These are phyloP conservation scores for Populus deltoides DNA, from an alignment of 345 rosid species.

Conservation along the genomic window DNA sequence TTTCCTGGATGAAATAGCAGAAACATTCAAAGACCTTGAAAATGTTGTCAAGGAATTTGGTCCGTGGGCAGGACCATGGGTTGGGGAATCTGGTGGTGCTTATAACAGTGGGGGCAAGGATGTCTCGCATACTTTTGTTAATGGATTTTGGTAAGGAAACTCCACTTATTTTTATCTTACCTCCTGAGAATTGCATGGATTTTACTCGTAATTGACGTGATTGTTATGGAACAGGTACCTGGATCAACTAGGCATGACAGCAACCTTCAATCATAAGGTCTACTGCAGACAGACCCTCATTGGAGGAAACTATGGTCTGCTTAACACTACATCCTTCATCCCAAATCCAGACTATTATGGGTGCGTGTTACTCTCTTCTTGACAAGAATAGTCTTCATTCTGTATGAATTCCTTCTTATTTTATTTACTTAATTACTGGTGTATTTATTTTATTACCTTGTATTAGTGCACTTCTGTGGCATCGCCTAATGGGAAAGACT, in stretches of 20 bases:
- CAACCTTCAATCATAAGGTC: slow-evolving; percentile 55
- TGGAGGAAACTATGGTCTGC: slow-evolving; percentile 68
- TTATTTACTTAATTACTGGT: neutral
- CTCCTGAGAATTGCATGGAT: neutral
- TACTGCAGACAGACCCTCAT: slow-evolving; percentile 63
- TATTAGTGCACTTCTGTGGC: slow-evolving; percentile 55
- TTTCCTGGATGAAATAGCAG: slow-evolving; percentile 39
- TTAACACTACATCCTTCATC: slow-evolving; percentile 48
- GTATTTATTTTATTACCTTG: neutral
- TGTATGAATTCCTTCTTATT: neutral
- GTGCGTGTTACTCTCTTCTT: slow-evolving; percentile 14
- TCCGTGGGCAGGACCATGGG: slow-evolving; percentile 58
- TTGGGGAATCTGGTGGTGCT: slow-evolving; percentile 70
- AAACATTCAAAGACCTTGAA: slow-evolving; percentile 39
- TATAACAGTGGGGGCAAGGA: slow-evolving; percentile 65
- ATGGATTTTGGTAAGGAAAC: slow-evolving; percentile 53
- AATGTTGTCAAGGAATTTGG: slow-evolving; percentile 26
- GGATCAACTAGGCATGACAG: slow-evolving; percentile 64
- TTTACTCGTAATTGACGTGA: neutral
- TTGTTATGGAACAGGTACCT: slow-evolving; percentile 40
- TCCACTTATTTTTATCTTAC: neutral
- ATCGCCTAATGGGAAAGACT: slow-evolving; percentile 54
- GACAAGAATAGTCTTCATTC: neutral
- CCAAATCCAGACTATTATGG: slow-evolving; percentile 72
- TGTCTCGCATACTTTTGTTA: slow-evolving; percentile 51